A percentile compares a stretch with the other conserved stretches of the same genome.
These are phyloP conservation scores for Pseudogymnoascus sp. DNA, from an alignment of 2,329 filamentous ascomycete species.

Conservation along the genomic window DNA sequence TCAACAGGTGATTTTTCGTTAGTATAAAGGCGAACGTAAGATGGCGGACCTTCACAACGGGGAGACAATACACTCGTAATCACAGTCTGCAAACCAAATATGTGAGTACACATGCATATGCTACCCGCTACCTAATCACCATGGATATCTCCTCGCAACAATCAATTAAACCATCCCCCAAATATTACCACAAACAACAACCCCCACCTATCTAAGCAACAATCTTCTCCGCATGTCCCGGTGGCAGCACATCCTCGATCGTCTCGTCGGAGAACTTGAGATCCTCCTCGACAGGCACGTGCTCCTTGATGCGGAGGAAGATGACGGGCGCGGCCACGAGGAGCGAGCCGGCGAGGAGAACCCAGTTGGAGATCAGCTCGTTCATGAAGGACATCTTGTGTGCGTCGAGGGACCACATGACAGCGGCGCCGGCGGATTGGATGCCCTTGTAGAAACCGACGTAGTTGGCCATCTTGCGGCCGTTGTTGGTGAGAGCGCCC, in stretches of 20 bases:
- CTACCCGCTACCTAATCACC: not conserved
- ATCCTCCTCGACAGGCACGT: slow-evolving; percentile 74
- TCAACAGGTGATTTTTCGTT: no score
- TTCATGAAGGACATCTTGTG: slow-evolving; percentile 56
- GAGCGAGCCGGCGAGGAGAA: slow-evolving; percentile 63
- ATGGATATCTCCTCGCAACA: not conserved
- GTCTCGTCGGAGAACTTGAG: slow-evolving; percentile 81
- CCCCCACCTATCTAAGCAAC: not conserved
- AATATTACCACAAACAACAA: not conserved
- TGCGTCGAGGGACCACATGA: slow-evolving; percentile 66
- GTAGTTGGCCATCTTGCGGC: slow-evolving; percentile 85
- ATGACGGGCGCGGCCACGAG: slow-evolving; percentile 74
- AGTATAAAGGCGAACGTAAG: not conserved
- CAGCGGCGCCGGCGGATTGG: slow-evolving; percentile 76
- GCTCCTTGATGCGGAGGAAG: slow-evolving; percentile 70
- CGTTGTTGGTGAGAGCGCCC: slow-evolving; percentile 87
- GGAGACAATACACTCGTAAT: not conserved
- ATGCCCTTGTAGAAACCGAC: slow-evolving; percentile 87
- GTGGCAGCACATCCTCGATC: slow-evolving; percentile 54
- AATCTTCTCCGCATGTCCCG: slow-evolving; percentile 15
- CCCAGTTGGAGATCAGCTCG: slow-evolving; percentile 73
- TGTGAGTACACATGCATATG: not conserved
- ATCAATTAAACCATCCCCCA: not conserved
- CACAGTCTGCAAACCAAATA: not conserved
- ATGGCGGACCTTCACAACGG: not conserved